Percentiles rank a stretch among this genome's conserved stretches.
Conservation (phyloP, 202 grass and related monocot species). For the Hordeum pubiflorum region DNA sequence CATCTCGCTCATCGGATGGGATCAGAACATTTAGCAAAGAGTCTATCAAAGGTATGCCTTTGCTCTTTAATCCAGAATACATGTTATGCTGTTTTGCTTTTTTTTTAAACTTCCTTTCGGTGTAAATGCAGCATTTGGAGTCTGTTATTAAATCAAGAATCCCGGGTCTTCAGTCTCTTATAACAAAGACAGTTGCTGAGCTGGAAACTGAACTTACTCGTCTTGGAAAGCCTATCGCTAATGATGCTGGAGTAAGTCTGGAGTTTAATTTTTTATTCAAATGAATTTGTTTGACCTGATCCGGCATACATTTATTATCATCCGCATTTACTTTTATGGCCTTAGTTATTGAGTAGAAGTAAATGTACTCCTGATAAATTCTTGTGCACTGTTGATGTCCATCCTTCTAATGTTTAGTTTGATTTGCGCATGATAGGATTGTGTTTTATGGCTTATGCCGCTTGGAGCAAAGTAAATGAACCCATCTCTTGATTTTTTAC, state of each 20-base stretch:
- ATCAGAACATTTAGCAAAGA: conserved; percentile 86
- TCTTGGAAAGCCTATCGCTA: conserved; percentile 94
- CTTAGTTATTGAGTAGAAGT: neutral
- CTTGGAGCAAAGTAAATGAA: neutral
- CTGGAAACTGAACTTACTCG: conserved; percentile 87
- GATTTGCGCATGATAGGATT: neutral
- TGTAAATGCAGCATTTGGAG: conserved; percentile 72
- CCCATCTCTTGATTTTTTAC: neutral
- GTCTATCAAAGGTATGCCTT: conserved; percentile 77
- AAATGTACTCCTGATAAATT: neutral
- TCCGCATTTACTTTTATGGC: neutral
- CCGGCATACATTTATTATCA: neutral
- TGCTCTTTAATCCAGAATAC: neutral
- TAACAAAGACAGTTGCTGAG: conserved; percentile 87
- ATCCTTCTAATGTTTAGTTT: neutral
- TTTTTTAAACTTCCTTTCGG: neutral
- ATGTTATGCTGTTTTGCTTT: neutral
- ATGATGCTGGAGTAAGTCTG: conserved; percentile 81
- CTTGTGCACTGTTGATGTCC: neutral
- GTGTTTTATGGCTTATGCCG: neutral
- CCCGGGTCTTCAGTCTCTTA: conserved; percentile 88
- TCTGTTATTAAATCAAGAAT: conserved; percentile 92
- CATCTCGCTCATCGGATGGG: conserved; percentile 85
- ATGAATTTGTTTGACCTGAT: neutral
- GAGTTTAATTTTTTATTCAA: conserved; percentile 11